phyloP scores from a whole-genome alignment of 805 yeast genomes.

The Jamesozyma rosinii region DNA sequence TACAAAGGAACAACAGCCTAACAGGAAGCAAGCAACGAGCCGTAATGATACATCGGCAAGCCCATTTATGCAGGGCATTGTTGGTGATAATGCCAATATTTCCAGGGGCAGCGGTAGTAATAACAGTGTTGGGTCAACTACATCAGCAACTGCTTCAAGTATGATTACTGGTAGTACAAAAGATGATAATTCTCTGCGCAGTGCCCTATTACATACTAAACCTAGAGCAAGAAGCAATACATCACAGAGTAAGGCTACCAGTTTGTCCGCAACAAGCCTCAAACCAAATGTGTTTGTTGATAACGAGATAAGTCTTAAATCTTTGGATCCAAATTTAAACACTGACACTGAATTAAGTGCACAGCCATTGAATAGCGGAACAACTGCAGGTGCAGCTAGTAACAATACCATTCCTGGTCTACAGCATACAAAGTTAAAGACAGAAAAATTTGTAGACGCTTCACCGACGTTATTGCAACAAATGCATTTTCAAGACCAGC shows the following conservation, averaged over 20 bases:
- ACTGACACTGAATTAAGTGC: not conserved
- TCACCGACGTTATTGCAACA: not conserved
- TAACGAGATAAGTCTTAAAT: not conserved
- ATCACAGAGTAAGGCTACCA: conserved; percentile 11
- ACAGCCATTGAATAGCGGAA: not conserved
- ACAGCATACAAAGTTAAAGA: not conserved
- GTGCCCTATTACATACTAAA: conserved; percentile 7
- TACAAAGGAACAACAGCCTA: not conserved
- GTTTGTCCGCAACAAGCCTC: not conserved
- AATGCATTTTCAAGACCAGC: not conserved
- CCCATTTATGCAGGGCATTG: conserved; percentile 1
- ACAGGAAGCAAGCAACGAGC: conserved; percentile 3
- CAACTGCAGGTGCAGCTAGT: not conserved
- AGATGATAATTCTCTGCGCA: not conserved
- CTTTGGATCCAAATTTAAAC: not conserved
- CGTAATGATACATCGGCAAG: conserved; percentile 6
- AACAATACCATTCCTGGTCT: not conserved
- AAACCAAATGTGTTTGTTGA: not conserved
- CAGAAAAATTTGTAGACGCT: not conserved
- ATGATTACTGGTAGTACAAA: not conserved
- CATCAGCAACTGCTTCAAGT: not conserved
- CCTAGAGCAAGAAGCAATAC: conserved; percentile 23
- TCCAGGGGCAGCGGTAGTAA: not conserved
- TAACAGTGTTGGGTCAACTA: not conserved
- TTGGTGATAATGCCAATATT: not conserved